These are phyloP conservation scores for Backusella australiensis DNA, from an alignment of 192 early-diverging fungal genomes.

Conservation along the genomic window DNA sequence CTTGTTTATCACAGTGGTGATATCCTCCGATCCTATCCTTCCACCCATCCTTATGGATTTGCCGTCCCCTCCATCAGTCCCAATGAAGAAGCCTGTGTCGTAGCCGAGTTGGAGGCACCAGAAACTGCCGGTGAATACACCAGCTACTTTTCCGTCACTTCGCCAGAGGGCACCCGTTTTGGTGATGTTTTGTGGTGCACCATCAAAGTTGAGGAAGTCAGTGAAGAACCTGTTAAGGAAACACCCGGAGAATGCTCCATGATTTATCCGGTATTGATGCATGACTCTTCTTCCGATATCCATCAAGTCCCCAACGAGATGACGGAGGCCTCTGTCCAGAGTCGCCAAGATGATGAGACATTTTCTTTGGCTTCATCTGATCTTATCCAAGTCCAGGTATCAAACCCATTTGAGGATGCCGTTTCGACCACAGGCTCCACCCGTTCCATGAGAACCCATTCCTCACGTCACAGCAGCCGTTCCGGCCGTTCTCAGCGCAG, in stretches of 20 bases:
- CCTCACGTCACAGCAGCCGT: not conserved
- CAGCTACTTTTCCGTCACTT: constrained; percentile 61
- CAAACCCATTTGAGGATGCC: not conserved
- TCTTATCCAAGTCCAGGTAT: not conserved
- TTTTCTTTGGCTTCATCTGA: not conserved
- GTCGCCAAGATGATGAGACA: not conserved
- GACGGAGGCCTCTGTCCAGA: not conserved
- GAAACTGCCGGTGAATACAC: constrained; percentile 55
- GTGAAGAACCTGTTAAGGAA: not conserved
- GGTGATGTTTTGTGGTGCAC: constrained; percentile 69
- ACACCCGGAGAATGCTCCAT: not conserved
- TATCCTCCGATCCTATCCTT: constrained; percentile 30
- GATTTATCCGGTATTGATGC: not conserved
- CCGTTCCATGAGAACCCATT: not conserved
- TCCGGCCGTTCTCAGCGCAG: not conserved
- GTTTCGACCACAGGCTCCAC: not conserved
- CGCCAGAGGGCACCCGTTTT: constrained; percentile 58
- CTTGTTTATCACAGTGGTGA: constrained; percentile 57
- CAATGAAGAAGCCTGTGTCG: constrained; percentile 52
- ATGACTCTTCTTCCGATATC: not conserved
- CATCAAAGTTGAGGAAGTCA: constrained; percentile 40
- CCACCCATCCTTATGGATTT: constrained; percentile 40
- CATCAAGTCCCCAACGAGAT: not conserved
- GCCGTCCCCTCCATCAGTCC: constrained; percentile 47
- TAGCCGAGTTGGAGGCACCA: constrained; percentile 66